phyloP scores from a whole-genome alignment of 352 stramenopile species.

The Globisporangium solare region DNA sequence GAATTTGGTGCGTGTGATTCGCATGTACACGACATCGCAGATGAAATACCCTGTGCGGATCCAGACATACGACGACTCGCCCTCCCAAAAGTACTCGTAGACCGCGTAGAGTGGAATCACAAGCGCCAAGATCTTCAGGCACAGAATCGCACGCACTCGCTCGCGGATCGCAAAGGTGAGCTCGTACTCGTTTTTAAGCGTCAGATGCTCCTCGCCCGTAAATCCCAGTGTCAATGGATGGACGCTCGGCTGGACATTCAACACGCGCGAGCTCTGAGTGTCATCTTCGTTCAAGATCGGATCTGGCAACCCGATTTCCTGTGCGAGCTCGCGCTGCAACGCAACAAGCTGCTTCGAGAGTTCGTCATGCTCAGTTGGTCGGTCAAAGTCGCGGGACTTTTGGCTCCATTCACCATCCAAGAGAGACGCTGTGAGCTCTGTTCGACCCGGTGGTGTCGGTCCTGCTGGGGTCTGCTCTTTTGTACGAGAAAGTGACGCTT shows the following conservation, averaged over 20 bases:
- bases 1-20: constrained; percentile 50
- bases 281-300: constrained; percentile 65
- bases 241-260: constrained; percentile 63
- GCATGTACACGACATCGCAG: constrained; percentile 69
- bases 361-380: constrained; percentile 70
- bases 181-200: constrained; percentile 73
- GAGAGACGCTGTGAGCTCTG: constrained; percentile 41
- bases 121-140: constrained; percentile 62
- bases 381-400: constrained; percentile 78
- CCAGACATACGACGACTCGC: constrained; percentile 51
- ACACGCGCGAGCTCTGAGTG: constrained; percentile 45
- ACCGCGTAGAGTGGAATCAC: constrained; percentile 69
- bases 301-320: constrained; percentile 69
- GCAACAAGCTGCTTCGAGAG: constrained; percentile 70
- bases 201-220: constrained; percentile 78
- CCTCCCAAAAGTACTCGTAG: constrained; percentile 67
- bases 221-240: constrained; percentile 81
- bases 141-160: constrained; percentile 56
- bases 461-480: constrained; percentile 25
- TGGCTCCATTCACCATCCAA: constrained; percentile 75
- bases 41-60: constrained; percentile 68
- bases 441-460: constrained; percentile 21
- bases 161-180: constrained; percentile 70
- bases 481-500: constrained; percentile 23
- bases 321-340: constrained; percentile 62